These are phyloP conservation scores for Gossypium mustelinum DNA, from an alignment of 345 rosid genomes.

Conservation along the genomic window DNA sequence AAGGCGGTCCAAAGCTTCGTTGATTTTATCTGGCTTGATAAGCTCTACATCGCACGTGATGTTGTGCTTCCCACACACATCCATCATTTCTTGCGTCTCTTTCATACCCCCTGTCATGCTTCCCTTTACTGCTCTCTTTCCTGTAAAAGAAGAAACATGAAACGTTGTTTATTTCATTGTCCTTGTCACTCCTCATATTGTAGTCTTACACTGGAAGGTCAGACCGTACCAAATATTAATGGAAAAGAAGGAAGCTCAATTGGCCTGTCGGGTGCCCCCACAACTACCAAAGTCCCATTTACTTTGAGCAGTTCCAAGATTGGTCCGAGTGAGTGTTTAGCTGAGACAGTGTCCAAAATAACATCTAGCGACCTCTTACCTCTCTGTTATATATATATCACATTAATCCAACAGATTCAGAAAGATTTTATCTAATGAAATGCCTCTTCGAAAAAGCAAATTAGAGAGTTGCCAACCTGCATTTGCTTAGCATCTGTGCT, in stretches of 20 bases:
- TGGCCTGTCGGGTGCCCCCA: constrained; percentile 50
- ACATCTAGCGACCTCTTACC: constrained; percentile 42
- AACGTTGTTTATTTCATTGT: neutral
- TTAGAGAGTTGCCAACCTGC: constrained; percentile 33
- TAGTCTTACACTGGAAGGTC: neutral
- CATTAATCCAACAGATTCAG: neutral
- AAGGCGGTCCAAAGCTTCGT: constrained; percentile 46
- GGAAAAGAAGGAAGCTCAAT: constrained; percentile 55
- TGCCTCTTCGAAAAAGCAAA: neutral
- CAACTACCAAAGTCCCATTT: constrained; percentile 40
- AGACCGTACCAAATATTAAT: constrained; percentile 38
- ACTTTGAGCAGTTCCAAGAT: constrained; percentile 46
- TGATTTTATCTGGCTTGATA: constrained; percentile 35
- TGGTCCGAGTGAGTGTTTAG: constrained; percentile 43
- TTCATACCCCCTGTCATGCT: constrained; percentile 49
- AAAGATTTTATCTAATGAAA: neutral
- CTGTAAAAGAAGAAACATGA: constrained; percentile 11
- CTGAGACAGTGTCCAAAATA: constrained; percentile 57
- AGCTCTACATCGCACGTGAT: constrained; percentile 48
- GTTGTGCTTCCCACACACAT: constrained; percentile 45
- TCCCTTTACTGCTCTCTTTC: constrained; percentile 51
- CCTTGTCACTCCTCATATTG: neutral
- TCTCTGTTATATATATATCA: constrained; percentile 23
- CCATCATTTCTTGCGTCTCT: constrained; percentile 62
- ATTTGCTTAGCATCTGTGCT: constrained; percentile 41